Base-by-base conservation (phyloP, 2,329 filamentous ascomycete genomes). In the Sarocladiaceae sp. region DNA sequence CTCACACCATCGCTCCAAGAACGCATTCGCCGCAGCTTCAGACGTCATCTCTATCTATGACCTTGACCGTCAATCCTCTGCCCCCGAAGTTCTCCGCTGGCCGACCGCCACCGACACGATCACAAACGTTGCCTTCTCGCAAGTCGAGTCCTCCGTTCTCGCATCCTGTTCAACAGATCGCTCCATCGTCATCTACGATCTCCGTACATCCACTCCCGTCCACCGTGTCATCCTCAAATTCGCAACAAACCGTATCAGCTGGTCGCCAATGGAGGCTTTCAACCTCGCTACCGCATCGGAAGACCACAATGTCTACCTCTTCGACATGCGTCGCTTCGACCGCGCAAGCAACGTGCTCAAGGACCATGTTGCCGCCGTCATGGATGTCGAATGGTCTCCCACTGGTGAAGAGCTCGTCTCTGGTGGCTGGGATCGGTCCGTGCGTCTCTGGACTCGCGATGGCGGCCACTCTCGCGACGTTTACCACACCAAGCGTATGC, bases 401-500 rank as follows among this genome's bases (percentile, higher is more conserved):
- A 97, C 94, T 0, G 94, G 94, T 54, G 88, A 97, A 67, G 92
- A 97, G 67, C 81, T 99, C 42, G 90, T 97, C 18, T 90, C 87
- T 13, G 94, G 90, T 4, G 91, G 87, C 1, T 95, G 94, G 71
- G 56, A 90, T 80, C 84, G 91, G 56, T 96, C 90, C 4, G 78
- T 99, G 50, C 84, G 94, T 49, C 74, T 97, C 48, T 97, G 91
- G 88, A 83, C 83, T 65, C 81, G 88, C 53, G 82, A 86, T 58
- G 76, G 86, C 56, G 93, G 93, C 22, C 90, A 94, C 70, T 92
- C 88, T 13, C 81, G 92, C 60, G 94, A 99, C 64, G 84, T 97
- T 47, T 99, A 97, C 71, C 92, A 97, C 74, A 97, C 94, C 17
- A 96, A 97, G 72, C 85, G 94, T 57, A 97, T 97, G 93, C 93